A percentile compares a stretch with the other conserved stretches of the same genome.
These are phyloP conservation scores for Phaseolus coccineus DNA, from an alignment of 331 rosid genomes.

Conservation along the genomic window DNA sequence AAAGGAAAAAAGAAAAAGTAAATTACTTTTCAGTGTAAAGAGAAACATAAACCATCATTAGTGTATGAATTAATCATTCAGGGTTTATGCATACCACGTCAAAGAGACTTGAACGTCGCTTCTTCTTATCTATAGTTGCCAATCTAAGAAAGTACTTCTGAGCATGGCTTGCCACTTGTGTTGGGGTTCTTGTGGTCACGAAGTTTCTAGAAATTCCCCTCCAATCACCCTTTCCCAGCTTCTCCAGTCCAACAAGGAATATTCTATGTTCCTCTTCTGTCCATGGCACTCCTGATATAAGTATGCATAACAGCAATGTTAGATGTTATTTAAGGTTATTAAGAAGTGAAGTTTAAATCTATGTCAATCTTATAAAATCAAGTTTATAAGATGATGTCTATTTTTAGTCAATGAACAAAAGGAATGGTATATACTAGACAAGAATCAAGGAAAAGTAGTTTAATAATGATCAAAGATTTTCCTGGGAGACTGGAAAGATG, in stretches of 20 bases:
- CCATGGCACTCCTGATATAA: slow-evolving; percentile 78
- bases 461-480: not conserved
- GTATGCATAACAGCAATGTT: not conserved
- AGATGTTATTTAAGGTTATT: not conserved
- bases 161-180: slow-evolving; percentile 98
- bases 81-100: slow-evolving; percentile 61
- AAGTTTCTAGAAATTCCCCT: slow-evolving; percentile 83
- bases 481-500: not conserved
- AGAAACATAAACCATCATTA: too few species aligned
- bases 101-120: slow-evolving; percentile 87
- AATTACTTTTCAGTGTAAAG: too few species aligned
- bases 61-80: not conserved
- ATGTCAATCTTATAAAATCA: too few species aligned
- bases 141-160: slow-evolving; percentile 82
- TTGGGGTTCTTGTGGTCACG: slow-evolving; percentile 88
- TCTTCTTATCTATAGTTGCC: slow-evolving; percentile 64
- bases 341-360: too few species aligned
- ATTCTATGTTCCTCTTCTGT: slow-evolving; percentile 88
- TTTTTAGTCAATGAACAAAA: too few species aligned
- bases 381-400: too few species aligned
- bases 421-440: not conserved
- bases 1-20: not conserved
- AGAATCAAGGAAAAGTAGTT: not conserved
- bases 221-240: slow-evolving; percentile 94
- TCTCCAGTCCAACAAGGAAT: slow-evolving; percentile 86